Evolutionary conservation across 176 grass and related monocot species (phyloP), one percentile per base, ranked within the genome.

Genomic region (Lolium multiflorum): DNA sequence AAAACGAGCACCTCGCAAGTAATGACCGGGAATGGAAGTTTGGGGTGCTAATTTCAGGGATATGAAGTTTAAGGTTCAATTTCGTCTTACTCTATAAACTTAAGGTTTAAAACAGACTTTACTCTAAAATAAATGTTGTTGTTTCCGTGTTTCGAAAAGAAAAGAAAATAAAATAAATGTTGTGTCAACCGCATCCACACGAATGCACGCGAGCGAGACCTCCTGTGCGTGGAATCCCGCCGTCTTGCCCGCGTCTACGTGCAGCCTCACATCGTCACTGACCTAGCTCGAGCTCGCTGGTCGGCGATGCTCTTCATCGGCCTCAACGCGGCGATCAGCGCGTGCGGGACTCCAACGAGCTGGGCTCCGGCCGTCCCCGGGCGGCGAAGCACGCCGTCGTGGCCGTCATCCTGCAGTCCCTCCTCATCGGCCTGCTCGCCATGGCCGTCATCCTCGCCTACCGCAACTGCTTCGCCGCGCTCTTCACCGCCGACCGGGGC

Each of bases 281-380:
- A 4, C 41, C 41, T 43, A 43, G 41, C 41, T 43, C 0, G 87
- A 98, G 87, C 95, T 98, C 81, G 95, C 95, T 98, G 91, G 95
- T 89, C 91, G 78, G 92, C 74, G 50, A 98, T 98, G 95, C 88
- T 98, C 10, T 95, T 95, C 84, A 95, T 95, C 11, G 95, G 95
- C 38, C 89, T 98, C 14, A 91, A 89, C 85, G 92, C 92, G 1
- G 95, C 95, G 1, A 98, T 98, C 84, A 97, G 28, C 28, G 95
- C 26, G 91, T 98, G 0, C 90, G 93, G 17, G 95, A 95, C 25
- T 98, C 92, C 1, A 98, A 98, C 55, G 95, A 98, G 89, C 87
- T 98, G 1, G 95, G 93, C 3, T 91, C 95, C 1, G 95, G 93
- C 1, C 63, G 93, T 0, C 95, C 95, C 0, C 69, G 93, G 0